Percentiles rank a stretch among this genome's conserved stretches.
Evolutionary conservation across 306 rosid genomes (phyloP).

Genomic region (Lagenaria siceraria): DNA sequence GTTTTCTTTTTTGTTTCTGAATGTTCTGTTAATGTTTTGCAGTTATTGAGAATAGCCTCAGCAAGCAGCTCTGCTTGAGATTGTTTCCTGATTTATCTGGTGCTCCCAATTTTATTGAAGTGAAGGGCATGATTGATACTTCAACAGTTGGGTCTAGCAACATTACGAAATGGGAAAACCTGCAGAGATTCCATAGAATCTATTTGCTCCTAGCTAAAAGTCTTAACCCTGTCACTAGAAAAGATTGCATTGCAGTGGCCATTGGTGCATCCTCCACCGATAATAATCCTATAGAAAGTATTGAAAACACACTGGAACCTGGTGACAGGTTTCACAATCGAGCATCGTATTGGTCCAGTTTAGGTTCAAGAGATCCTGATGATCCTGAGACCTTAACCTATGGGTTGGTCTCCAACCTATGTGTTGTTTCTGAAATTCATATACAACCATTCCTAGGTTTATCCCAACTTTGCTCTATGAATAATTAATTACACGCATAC

Average conservation of each 20-base stretch:
- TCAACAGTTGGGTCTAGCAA: conserved; percentile 2
- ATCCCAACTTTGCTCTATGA: background rate
- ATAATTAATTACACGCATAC: background rate
- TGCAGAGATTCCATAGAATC: conserved; percentile 34
- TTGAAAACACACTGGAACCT: conserved; percentile 34
- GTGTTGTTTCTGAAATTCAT: conserved; percentile 47
- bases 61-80: conserved; percentile 45
- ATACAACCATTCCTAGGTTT: conserved; percentile 61
- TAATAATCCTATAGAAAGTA: conserved; percentile 38
- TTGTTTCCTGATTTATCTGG: conserved; percentile 40
- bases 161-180: conserved; percentile 22
- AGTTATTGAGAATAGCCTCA: conserved; percentile 46
- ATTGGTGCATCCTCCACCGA: conserved; percentile 60
- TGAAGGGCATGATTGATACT: conserved; percentile 27
- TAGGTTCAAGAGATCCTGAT: conserved; percentile 42
- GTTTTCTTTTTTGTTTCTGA: conserved; percentile 6
- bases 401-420: conserved; percentile 29
- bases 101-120: conserved; percentile 25
- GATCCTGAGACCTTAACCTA: conserved; percentile 44
- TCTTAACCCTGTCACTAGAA: conserved; percentile 15
- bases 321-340: conserved; percentile 20
- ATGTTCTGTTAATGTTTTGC: conserved; percentile 23
- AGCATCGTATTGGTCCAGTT: conserved; percentile 63
- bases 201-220: conserved; percentile 36
- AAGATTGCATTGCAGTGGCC: conserved; percentile 32